A percentile compares a stretch with the other conserved stretches of the same genome.
phyloP scores from a whole-genome alignment of 2,329 filamentous ascomycete genomes.

The Colletotrichum sp. region DNA sequence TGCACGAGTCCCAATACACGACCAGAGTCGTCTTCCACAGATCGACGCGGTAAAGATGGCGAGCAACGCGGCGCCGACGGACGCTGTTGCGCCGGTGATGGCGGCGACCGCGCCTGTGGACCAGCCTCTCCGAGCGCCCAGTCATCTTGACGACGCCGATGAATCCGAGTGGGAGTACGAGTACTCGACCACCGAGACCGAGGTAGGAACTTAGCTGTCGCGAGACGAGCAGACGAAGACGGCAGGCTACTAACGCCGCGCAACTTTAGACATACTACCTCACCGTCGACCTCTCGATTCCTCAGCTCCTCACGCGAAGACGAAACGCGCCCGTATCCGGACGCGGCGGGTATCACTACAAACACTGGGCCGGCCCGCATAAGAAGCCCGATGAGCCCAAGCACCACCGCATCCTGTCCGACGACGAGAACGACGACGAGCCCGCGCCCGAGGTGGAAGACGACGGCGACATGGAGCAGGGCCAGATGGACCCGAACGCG shows the following conservation, averaged over 20 bases:
- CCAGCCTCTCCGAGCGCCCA: neutral
- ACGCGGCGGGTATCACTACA: slow-evolving; percentile 52
- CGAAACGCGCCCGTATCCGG: slow-evolving; percentile 25
- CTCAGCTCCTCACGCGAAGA: slow-evolving; percentile 54
- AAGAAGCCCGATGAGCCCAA: slow-evolving; percentile 20
- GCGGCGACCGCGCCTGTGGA: slow-evolving; percentile 6
- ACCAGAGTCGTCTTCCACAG: neutral
- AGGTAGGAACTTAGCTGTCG: slow-evolving; percentile 42
- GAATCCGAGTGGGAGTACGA: slow-evolving; percentile 72
- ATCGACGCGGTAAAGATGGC: slow-evolving; percentile 4
- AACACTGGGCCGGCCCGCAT: slow-evolving; percentile 42
- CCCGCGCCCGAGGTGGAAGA: slow-evolving; percentile 23
- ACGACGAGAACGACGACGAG: slow-evolving; percentile 28
- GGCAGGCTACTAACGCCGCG: neutral
- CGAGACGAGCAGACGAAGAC: neutral
- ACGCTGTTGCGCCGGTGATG: neutral
- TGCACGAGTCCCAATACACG: neutral
- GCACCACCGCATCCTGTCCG: slow-evolving; percentile 22
- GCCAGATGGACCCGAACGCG: slow-evolving; percentile 3
- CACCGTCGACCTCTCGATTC: slow-evolving; percentile 66
- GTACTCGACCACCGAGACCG: slow-evolving; percentile 67
- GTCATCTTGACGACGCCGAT: slow-evolving; percentile 41
- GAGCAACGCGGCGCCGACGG: neutral
- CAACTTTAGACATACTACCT: slow-evolving; percentile 63
- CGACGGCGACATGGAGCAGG: slow-evolving; percentile 28